phyloP scores from a whole-genome alignment of 2,329 filamentous ascomycete species.

The Alternaria angustiovoidea region DNA sequence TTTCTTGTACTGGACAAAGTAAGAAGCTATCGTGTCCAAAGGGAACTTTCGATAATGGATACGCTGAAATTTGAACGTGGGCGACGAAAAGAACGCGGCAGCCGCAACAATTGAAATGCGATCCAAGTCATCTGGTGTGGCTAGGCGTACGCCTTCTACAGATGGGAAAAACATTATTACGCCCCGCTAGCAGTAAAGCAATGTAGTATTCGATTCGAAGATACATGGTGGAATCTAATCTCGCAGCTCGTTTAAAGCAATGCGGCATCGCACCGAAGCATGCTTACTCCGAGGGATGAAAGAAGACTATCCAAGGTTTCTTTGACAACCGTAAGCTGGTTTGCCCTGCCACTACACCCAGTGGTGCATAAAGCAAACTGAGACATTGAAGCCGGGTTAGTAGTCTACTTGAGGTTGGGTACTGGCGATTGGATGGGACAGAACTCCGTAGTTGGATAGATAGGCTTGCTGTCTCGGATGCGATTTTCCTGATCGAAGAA shows the following conservation, averaged over 20 bases:
- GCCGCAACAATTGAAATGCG: conserved; percentile 41
- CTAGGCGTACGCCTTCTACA: conserved; percentile 33
- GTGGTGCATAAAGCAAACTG: background rate
- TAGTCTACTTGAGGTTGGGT: background rate
- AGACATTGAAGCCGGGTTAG: background rate
- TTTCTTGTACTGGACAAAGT: conserved; percentile 25
- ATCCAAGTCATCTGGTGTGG: conserved; percentile 30
- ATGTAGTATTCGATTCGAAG: background rate
- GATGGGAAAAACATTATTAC: conserved; percentile 24
- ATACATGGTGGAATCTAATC: background rate
- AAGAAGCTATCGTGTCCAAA: conserved; percentile 34
- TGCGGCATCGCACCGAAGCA: background rate
- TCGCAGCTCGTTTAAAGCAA: conserved; percentile 2
- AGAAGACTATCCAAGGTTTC: background rate
- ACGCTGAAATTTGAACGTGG: conserved; percentile 40
- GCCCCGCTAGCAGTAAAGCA: background rate
- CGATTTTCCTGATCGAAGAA: background rate
- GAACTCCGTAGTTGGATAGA: background rate
- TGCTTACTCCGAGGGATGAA: background rate
- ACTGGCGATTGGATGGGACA: conserved; percentile 6
- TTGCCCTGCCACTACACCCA: background rate
- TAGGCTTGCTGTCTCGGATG: background rate
- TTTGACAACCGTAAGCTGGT: background rate
- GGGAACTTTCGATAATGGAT: conserved; percentile 29
- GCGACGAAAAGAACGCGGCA: conserved; percentile 42